Base-by-base conservation (phyloP, 1,139 yeast species). In the Lodderomyces elongisporus region DNA sequence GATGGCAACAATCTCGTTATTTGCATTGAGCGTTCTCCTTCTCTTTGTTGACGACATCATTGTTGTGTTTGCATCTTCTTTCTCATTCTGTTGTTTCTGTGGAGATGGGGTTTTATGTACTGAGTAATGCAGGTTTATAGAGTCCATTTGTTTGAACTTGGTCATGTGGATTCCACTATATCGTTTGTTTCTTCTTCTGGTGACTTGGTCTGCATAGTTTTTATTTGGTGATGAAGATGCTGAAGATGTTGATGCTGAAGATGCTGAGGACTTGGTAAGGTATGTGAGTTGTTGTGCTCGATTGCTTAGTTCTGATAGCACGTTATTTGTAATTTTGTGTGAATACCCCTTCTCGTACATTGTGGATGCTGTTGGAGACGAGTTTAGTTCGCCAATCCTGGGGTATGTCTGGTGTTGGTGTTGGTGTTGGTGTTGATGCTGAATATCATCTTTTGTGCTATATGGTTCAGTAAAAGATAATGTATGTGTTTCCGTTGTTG, bases 261-360 rank as follows among this genome's bases (percentile, higher is more conserved):
- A 12, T 25, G 22, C 10, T 18, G 10, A 10, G 22, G 6, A 9
- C 12, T 27, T 21, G 39, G 39, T 4, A 38, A 47, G 32, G 33
- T 18, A 18, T 27, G 58, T 52, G 21, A 60, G 57, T 38, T 59
- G 60, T 20, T 41, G 47, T 14, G 69, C 68, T 25, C 70, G 46
- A 27, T 42, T 37, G 37, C 66, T 65, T 43, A 68, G 52, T 40
- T 68, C 73, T n/a, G 51, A 49, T 24, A 68, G 47, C 8, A 68
- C 73, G 30, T 62, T 64, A 38, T 56, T 57, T 34, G 71, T 63
- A 28, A 68, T 47, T 30, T 57, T 60, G 39, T 60, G 58, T 5
- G 70, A 63, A 45, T 65, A 68, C 4, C 74, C 74, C 39, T 56
- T 60, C 18, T 55, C 53, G 12, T 59, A 44, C 73, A 67, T 67